A percentile compares a stretch with the other conserved stretches of the same genome.
Evolutionary conservation across 257 asterid genomes (phyloP).

Genomic region (Solanum rostratum): DNA sequence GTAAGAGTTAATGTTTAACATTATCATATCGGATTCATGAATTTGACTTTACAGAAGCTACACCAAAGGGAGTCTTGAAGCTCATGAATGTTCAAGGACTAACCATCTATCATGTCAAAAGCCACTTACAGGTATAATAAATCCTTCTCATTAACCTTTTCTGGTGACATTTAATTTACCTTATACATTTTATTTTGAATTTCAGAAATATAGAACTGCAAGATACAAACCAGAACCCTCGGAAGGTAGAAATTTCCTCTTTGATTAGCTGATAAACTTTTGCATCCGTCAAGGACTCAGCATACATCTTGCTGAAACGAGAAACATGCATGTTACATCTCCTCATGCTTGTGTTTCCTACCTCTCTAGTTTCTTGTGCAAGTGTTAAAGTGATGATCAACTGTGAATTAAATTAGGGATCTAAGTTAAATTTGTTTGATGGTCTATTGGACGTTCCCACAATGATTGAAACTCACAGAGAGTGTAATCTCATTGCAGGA

Average conservation of each 20-base stretch:
- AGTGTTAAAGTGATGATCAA: too few species aligned
- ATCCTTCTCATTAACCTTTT: not conserved
- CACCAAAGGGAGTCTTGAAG: slow-evolving; percentile 83
- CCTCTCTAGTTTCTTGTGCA: not conserved
- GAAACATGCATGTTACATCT: not conserved
- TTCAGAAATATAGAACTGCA: slow-evolving; percentile 82
- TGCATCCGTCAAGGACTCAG: not conserved
- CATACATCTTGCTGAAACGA: not conserved
- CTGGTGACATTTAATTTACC: not conserved
- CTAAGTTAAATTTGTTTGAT: not conserved
- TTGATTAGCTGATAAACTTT: not conserved
- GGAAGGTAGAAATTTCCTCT: slow-evolving; percentile 40
- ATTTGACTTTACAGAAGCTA: slow-evolving; percentile 26
- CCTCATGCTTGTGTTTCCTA: not conserved
- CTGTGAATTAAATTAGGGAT: not conserved
- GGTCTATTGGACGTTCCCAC: not conserved
- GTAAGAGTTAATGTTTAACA: not conserved
- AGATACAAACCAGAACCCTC: slow-evolving; percentile 63
- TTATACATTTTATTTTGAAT: slow-evolving; percentile 1
- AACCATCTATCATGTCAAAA: slow-evolving; percentile 78
- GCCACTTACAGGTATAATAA: slow-evolving; percentile 66
- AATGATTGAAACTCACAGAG: not conserved
- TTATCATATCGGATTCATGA: not conserved
- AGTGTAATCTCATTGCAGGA: slow-evolving; percentile 22
- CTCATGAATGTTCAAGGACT: slow-evolving; percentile 71